phyloP scores from a whole-genome alignment of 1,139 yeast genomes.

The Yamadazyma triangularis region DNA sequence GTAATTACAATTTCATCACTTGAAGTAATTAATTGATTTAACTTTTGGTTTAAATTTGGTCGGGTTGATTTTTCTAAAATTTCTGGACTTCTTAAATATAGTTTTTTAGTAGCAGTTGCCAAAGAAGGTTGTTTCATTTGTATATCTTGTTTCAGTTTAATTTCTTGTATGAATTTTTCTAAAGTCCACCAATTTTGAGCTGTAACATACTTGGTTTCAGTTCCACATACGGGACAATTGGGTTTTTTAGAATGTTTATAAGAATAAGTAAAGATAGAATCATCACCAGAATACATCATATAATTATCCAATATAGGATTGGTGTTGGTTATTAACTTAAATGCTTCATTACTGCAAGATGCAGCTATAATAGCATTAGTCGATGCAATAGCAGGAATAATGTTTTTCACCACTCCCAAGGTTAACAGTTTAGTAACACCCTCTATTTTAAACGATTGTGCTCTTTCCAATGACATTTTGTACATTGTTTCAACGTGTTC shows the following conservation, averaged over 20 bases:
- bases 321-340: conserved; percentile 67
- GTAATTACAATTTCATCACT: conserved; percentile 55
- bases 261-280: conserved; percentile 70
- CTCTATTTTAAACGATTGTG: conserved; percentile 57
- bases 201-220: conserved; percentile 26
- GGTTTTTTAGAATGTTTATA: conserved; percentile 57
- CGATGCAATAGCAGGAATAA: conserved; percentile 91
- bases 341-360: conserved; percentile 82
- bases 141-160: conserved; percentile 27
- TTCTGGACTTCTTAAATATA: conserved; percentile 52
- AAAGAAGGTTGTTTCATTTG: conserved; percentile 50
- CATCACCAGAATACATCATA: conserved; percentile 83
- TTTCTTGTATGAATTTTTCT: conserved; percentile 43
- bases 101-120: conserved; percentile 33
- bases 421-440: conserved; percentile 73
- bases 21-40: conserved; percentile 34
- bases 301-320: conserved; percentile 72
- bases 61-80: conserved; percentile 46
- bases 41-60: conserved; percentile 34
- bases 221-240: conserved; percentile 76
- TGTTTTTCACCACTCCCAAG: conserved; percentile 85
- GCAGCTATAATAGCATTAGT: conserved; percentile 94
- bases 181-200: conserved; percentile 42
- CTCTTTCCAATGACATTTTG: conserved; percentile 53
- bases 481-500: conserved; percentile 68